Percentiles rank a stretch among this genome's conserved stretches.
Conservation (phyloP, 1,284 basidiomycete species). For the Apiotrichum veenhuisii region DNA sequence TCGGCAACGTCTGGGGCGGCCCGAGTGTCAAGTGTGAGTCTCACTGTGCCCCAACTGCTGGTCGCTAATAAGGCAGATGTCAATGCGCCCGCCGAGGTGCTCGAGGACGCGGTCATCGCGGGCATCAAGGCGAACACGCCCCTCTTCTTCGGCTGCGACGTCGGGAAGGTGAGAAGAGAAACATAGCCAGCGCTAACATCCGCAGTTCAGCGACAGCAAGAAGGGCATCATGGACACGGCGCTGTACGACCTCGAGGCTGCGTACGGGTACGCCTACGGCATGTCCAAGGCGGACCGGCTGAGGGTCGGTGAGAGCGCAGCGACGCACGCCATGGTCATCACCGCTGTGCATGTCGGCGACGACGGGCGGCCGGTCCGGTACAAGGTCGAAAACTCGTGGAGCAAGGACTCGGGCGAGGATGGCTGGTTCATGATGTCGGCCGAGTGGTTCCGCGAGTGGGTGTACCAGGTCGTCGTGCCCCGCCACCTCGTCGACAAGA, state of each 20-base stretch:
- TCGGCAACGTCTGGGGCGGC: slow-evolving; percentile 88
- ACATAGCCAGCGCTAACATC: no score
- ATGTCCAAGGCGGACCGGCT: slow-evolving; percentile 81
- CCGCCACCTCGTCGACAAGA: slow-evolving; percentile 68
- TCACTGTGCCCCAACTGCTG: not conserved
- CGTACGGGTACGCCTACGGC: slow-evolving; percentile 59
- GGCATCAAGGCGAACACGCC: slow-evolving; percentile 84
- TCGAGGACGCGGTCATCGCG: slow-evolving; percentile 77
- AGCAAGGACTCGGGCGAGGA: slow-evolving; percentile 73
- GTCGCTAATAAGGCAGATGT: slow-evolving; percentile 59
- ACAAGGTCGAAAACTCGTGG: slow-evolving; percentile 96
- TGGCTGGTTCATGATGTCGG: slow-evolving; percentile 89
- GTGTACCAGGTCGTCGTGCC: slow-evolving; percentile 74
- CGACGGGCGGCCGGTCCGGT: slow-evolving; percentile 71
- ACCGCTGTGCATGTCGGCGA: slow-evolving; percentile 82
- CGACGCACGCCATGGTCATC: slow-evolving; percentile 65
- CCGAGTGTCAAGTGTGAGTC: slow-evolving; percentile 73
- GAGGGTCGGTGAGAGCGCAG: slow-evolving; percentile 69
- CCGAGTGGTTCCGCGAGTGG: slow-evolving; percentile 85
- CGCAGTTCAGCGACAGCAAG: slow-evolving; percentile 33
- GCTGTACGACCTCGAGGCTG: slow-evolving; percentile 76
- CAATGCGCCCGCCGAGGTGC: slow-evolving; percentile 74
- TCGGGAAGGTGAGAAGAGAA: slow-evolving; percentile 33
- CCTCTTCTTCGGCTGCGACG: slow-evolving; percentile 88
- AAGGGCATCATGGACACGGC: slow-evolving; percentile 80